A percentile compares a stretch with the other conserved stretches of the same genome.
Conservation (phyloP, 2,329 filamentous ascomycete species). For the Fusarium palustre region DNA sequence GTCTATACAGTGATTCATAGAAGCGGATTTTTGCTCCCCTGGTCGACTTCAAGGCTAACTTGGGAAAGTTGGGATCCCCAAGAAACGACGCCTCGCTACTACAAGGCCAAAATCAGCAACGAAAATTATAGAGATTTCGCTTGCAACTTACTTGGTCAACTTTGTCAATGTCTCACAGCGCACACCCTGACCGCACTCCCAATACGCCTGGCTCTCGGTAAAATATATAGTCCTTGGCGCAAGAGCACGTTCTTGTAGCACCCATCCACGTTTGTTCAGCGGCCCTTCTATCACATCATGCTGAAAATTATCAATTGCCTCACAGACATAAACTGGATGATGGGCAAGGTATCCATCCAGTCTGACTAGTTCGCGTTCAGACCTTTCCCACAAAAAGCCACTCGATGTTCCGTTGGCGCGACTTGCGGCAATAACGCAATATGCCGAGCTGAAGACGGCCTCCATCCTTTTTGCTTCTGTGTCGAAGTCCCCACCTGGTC, state of each 20-base stretch:
- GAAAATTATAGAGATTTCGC: rapidly evolving
- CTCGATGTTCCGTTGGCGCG: background rate
- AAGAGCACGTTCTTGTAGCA: conserved; percentile 24
- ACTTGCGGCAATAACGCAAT: background rate
- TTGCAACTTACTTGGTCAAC: conserved; percentile 33
- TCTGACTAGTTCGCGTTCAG: background rate
- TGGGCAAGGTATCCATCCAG: background rate
- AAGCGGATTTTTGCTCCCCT: conserved; percentile 31
- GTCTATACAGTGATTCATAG: conserved; percentile 32
- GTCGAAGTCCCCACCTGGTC: background rate
- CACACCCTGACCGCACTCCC: conserved; percentile 35
- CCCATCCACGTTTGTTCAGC: conserved; percentile 19
- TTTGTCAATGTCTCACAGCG: conserved; percentile 29
- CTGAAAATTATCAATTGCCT: conserved; percentile 33
- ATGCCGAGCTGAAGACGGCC: background rate
- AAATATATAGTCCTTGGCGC: conserved; percentile 37
- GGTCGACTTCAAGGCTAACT: background rate
- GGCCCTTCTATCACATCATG: conserved; percentile 28
- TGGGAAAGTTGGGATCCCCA: conserved; percentile 38
- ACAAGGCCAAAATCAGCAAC: background rate
- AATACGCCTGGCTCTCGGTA: conserved; percentile 32
- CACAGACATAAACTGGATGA: conserved; percentile 15
- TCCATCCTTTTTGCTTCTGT: conserved; percentile 1
- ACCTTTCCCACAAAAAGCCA: conserved; percentile 9
- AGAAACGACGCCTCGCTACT: conserved; percentile 32